phyloP scores from a whole-genome alignment of 257 asterid genomes.

The Fraxinus anomala region DNA sequence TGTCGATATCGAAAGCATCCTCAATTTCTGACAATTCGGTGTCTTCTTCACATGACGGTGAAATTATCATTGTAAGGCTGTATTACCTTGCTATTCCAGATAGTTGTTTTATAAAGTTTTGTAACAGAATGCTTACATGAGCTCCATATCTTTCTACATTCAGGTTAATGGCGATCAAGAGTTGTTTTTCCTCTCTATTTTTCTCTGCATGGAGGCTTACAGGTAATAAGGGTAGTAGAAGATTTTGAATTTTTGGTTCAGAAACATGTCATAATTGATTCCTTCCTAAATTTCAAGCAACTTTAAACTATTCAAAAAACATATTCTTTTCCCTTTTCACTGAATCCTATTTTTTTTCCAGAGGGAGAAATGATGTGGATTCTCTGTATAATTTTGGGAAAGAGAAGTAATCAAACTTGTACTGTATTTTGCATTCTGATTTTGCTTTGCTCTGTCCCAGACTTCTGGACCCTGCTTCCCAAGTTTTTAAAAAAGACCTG shows the following conservation, averaged over 20 bases:
- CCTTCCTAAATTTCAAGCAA: not conserved
- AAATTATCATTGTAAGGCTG: conserved; percentile 62
- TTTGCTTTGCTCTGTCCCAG: conserved; percentile 37
- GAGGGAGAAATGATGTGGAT: not conserved
- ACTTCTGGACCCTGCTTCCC: conserved; percentile 56
- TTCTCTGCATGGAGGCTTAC: conserved; percentile 60
- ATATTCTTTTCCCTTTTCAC: not conserved
- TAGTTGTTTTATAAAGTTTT: conserved; percentile 5
- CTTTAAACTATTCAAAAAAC: not conserved
- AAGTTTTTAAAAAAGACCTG: conserved; percentile 54
- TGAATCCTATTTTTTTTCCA: not conserved
- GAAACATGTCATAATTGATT: not conserved
- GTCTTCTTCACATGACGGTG: conserved; percentile 71
- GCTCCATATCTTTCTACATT: conserved; percentile 24
- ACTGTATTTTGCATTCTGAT: not conserved
- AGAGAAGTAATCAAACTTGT: too few species aligned
- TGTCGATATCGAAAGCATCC: conserved; percentile 52
- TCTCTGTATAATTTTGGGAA: not conserved
- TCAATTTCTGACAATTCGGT: conserved; percentile 47
- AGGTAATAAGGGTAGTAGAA: conserved; percentile 45
- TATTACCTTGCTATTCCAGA: not conserved
- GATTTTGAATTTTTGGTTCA: not conserved
- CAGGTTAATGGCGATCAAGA: conserved; percentile 85
- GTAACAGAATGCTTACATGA: conserved; percentile 21
- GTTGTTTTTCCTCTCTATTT: conserved; percentile 65